Evolutionary conservation across 2,329 filamentous ascomycete species (phyloP).

Genomic region (Colletotrichum tropicicola): DNA sequence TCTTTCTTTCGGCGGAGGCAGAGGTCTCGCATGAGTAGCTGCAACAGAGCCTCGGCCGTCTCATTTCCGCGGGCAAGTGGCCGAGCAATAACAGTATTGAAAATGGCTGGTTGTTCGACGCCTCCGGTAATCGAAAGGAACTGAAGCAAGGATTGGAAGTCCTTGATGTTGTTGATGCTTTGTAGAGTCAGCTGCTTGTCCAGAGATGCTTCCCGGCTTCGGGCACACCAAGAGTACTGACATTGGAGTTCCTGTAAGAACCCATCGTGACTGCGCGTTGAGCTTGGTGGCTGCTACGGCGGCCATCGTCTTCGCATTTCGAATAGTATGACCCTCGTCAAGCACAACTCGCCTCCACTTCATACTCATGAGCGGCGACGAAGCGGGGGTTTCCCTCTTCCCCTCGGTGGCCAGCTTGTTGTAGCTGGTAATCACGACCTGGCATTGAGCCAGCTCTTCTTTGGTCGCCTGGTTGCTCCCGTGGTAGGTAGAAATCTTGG

Average conservation of each 20-base stretch:
- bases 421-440: conserved; percentile 87
- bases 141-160: conserved; percentile 81
- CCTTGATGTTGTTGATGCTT: conserved; percentile 79
- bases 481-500: conserved; percentile 80
- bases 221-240: conserved; percentile 41
- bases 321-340: conserved; percentile 85
- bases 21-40: conserved; percentile 81
- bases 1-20: conserved; percentile 86
- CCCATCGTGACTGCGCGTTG: conserved; percentile 79
- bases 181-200: not conserved
- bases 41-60: conserved; percentile 71
- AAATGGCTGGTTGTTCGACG: conserved; percentile 76
- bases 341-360: conserved; percentile 83
- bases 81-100: conserved; percentile 76
- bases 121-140: conserved; percentile 82
- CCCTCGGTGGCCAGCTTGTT: conserved; percentile 76
- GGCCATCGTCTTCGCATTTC: conserved; percentile 79
- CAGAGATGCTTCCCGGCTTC: not conserved
- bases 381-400: not conserved
- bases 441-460: conserved; percentile 69
- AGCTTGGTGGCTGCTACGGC: conserved; percentile 74
- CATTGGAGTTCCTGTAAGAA: conserved; percentile 83
- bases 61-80: conserved; percentile 68
- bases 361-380: conserved; percentile 49
- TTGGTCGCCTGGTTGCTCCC: conserved; percentile 66